Conservation (phyloP, 139 green algal genomes). For the Chlorella sp. region DNA sequence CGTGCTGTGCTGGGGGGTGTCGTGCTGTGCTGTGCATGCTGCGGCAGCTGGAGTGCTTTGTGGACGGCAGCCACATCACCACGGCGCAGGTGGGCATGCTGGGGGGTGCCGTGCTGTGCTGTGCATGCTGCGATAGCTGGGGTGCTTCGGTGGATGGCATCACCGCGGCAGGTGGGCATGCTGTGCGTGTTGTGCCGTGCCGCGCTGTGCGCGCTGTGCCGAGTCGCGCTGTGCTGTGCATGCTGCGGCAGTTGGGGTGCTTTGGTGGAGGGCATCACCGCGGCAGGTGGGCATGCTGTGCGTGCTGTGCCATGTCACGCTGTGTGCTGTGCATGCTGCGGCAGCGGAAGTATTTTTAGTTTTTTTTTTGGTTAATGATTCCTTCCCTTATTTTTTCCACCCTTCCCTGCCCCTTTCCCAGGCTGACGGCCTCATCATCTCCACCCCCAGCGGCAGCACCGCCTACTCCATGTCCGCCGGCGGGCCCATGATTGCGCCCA, state of each 20-base stretch:
- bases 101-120: background rate
- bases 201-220: too few relatives aligned
- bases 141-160: too few relatives aligned
- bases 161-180: too few relatives aligned
- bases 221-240: too few relatives aligned
- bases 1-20: background rate
- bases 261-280: too few relatives aligned
- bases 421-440: slow-evolving; percentile 90
- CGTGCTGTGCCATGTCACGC: too few relatives aligned
- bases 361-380: too few relatives aligned
- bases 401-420: slow-evolving; percentile 33
- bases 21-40: background rate
- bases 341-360: too few relatives aligned
- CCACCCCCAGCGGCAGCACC: slow-evolving; percentile 86
- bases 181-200: too few relatives aligned
- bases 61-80: slow-evolving; percentile 86
- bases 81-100: slow-evolving; percentile 56
- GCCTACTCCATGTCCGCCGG: slow-evolving; percentile 91
- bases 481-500: slow-evolving; percentile 88
- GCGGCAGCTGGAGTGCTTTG: slow-evolving; percentile 74
- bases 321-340: too few relatives aligned
- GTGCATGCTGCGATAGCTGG: background rate
- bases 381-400: background rate
- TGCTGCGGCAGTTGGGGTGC: too few relatives aligned
- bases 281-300: too few relatives aligned